Evolutionary conservation across 768 basidiomycete genomes (phyloP).

Genomic region (Nidularia sp.): DNA sequence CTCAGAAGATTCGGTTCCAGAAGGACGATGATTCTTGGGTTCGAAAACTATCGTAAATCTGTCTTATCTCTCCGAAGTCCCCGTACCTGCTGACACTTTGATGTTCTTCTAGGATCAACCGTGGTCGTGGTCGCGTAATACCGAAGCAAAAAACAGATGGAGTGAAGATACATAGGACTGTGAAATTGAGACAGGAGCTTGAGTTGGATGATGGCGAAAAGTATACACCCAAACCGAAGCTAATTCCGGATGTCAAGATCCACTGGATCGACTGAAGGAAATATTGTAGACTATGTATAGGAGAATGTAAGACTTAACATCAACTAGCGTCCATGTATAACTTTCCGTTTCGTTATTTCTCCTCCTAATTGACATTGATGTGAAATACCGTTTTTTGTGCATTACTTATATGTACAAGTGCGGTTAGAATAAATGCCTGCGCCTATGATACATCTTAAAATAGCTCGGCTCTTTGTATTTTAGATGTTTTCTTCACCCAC

Average conservation of each 20-base stretch:
- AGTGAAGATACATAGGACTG: conserved; percentile 41
- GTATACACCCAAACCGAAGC: conserved; percentile 37
- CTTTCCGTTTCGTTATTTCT: no score
- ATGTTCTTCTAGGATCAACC: conserved; percentile 28
- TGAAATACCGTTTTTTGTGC: no score
- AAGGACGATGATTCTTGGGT: conserved; percentile 35
- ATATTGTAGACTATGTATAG: background rate
- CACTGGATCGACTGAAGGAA: conserved; percentile 33
- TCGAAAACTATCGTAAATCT: conserved; percentile 29
- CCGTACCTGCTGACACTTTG: background rate
- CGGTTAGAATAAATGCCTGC: no score
- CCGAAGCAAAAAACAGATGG: conserved; percentile 30
- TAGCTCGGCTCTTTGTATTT: no score
- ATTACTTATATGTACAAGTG: no score
- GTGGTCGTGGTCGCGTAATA: conserved; percentile 35
- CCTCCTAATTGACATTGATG: no score
- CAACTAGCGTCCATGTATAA: no score
- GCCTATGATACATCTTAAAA: no score
- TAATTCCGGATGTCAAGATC: conserved; percentile 24
- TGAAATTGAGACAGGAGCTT: conserved; percentile 39
- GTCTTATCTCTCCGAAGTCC: background rate
- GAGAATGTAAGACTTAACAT: no score
- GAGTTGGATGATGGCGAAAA: conserved; percentile 11
- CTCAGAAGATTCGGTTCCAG: conserved; percentile 35
- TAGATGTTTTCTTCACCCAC: no score